Percentiles rank a stretch among this genome's conserved stretches.
Conservation (phyloP, 2,329 filamentous ascomycete species). For the Ophiobolus disseminans region DNA sequence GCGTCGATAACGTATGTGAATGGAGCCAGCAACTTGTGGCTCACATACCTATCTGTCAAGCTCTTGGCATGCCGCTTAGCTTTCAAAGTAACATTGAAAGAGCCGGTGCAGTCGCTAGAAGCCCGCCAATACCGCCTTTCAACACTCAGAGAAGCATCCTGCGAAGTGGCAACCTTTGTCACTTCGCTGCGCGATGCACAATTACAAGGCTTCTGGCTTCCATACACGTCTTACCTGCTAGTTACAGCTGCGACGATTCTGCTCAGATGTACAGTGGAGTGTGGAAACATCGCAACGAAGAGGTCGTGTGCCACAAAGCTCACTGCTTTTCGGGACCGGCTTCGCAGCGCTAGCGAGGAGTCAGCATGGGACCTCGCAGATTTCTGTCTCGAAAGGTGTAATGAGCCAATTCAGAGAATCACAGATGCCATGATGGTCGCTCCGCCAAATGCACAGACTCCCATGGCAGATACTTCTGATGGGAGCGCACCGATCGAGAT, state of each 20-base stretch:
- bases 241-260: slow-evolving; percentile 26
- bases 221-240: slow-evolving; percentile 26
- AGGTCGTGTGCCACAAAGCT: slow-evolving; percentile 11
- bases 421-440: slow-evolving; percentile 14
- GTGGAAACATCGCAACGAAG: slow-evolving; percentile 13
- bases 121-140: slow-evolving; percentile 17
- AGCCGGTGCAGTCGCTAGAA: slow-evolving; percentile 3
- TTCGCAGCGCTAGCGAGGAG: slow-evolving; percentile 12
- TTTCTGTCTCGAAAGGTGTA: slow-evolving; percentile 26
- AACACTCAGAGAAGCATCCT: slow-evolving; percentile 17
- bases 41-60: slow-evolving; percentile 22
- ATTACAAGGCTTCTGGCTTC: slow-evolving; percentile 29
- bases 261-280: slow-evolving; percentile 23
- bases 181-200: slow-evolving; percentile 13
- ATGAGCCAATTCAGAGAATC: slow-evolving; percentile 28
- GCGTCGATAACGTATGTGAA: slow-evolving; percentile 1
- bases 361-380: slow-evolving; percentile 27
- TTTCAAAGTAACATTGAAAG: slow-evolving; percentile 14
- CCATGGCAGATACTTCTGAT: too few species aligned
- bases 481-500: too few species aligned
- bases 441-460: too few species aligned
- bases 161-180: slow-evolving; percentile 11
- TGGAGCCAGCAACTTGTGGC: slow-evolving; percentile 26
- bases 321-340: slow-evolving; percentile 11
- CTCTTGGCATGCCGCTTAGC: slow-evolving; percentile 19